Percentiles rank a stretch among this genome's conserved stretches.
phyloP scores from a whole-genome alignment of 83 land plant species.

The Picea engelmannii region DNA sequence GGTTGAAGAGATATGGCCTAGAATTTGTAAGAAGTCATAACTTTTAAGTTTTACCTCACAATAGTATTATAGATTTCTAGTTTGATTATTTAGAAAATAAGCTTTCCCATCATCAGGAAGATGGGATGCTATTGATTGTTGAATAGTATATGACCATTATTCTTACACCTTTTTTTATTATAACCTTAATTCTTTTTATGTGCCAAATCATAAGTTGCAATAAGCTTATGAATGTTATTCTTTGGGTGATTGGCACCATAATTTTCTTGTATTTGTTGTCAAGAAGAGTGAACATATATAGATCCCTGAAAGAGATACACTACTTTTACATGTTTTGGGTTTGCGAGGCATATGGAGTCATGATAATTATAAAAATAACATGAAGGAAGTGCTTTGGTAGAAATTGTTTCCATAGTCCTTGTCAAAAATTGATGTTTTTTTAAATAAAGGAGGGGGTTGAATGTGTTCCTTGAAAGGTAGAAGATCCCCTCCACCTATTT shows the following conservation, averaged over 20 bases:
- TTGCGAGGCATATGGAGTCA: no score
- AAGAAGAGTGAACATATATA: neutral
- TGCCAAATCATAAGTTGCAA: neutral
- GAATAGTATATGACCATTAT: neutral
- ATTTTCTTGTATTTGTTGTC: neutral
- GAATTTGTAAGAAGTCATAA: no score
- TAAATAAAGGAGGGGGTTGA: no score
- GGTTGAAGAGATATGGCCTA: no score
- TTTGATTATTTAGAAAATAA: neutral
- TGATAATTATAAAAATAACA: no score
- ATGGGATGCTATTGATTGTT: neutral
- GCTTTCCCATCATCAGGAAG: neutral
- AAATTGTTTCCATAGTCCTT: no score
- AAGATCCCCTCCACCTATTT: no score
- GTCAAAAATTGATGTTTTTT: no score
- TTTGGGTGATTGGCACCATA: conserved; percentile 2
- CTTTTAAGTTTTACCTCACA: neutral
- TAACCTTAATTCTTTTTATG: conserved; percentile 2
- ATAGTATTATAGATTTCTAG: neutral
- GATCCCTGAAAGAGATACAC: neutral
- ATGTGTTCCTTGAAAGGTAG: no score
- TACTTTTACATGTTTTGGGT: no score
- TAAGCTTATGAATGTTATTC: neutral
- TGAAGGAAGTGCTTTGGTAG: no score
- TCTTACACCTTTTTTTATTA: neutral